Conservation (phyloP, 768 basidiomycete species). For the Royoungia palumana region DNA sequence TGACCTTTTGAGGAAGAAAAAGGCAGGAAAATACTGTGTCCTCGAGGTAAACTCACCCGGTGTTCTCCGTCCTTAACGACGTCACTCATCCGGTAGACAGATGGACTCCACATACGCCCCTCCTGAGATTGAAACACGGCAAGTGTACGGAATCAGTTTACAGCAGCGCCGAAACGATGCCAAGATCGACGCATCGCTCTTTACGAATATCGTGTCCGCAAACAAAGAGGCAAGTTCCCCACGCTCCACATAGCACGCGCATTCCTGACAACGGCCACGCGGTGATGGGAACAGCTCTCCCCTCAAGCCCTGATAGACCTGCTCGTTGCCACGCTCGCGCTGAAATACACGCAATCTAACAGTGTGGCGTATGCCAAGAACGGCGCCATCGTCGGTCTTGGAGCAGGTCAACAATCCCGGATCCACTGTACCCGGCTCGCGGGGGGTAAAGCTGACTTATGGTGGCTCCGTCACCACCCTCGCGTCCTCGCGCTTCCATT, state of each 20-base stretch:
- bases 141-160: slow-evolving; percentile 89
- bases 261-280: neutral
- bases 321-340: slow-evolving; percentile 91
- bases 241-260: neutral
- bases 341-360: slow-evolving; percentile 99
- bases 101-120: slow-evolving; percentile 87
- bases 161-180: slow-evolving; percentile 90
- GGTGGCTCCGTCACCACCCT: slow-evolving; percentile 98
- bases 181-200: slow-evolving; percentile 78
- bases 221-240: slow-evolving; percentile 68
- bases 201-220: slow-evolving; percentile 84
- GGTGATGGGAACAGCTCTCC: slow-evolving; percentile 54
- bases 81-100: slow-evolving; percentile 39
- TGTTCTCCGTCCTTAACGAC: neutral
- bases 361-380: slow-evolving; percentile 93
- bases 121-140: slow-evolving; percentile 80
- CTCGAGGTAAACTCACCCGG: slow-evolving; percentile 59
- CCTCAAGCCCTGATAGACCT: slow-evolving; percentile 79
- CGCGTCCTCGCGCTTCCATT: slow-evolving; percentile 90
- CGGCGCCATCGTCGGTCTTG: slow-evolving; percentile 92
- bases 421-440: slow-evolving; percentile 99
- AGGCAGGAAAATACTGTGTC: slow-evolving; percentile 97
- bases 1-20: slow-evolving; percentile 91
- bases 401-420: slow-evolving; percentile 97
- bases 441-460: slow-evolving; percentile 96